These are phyloP conservation scores for Wickerhamiella lipophila DNA, from an alignment of 805 yeast species.

Conservation along the genomic window DNA sequence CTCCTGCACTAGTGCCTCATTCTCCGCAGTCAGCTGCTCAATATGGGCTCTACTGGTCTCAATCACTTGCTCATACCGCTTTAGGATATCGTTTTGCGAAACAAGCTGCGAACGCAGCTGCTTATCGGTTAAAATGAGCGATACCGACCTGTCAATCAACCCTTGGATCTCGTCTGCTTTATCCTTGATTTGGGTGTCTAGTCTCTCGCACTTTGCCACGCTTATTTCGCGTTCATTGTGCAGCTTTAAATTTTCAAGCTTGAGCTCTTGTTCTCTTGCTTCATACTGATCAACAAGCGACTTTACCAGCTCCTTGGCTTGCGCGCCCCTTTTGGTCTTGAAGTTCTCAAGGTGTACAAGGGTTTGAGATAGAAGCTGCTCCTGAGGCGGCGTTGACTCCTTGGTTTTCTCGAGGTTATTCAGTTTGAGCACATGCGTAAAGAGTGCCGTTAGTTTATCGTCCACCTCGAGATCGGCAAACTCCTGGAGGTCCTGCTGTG, in stretches of 20 bases:
- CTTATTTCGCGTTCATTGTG: conserved; percentile 1
- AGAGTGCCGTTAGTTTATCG: conserved; percentile 12
- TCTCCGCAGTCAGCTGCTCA: conserved; percentile 7
- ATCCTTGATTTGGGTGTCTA: background rate
- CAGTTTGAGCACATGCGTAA: conserved; percentile 11
- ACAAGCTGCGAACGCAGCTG: conserved; percentile 10
- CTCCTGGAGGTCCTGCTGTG: background rate
- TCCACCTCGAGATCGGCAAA: conserved; percentile 10
- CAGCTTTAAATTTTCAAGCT: conserved; percentile 1
- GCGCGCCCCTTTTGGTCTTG: conserved; percentile 10
- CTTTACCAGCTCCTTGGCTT: conserved; percentile 12
- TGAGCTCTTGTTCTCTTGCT: conserved; percentile 12
- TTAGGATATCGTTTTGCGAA: conserved; percentile 8
- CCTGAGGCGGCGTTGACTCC: conserved; percentile 11
- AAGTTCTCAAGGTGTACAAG: conserved; percentile 12
- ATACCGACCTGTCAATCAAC: conserved; percentile 10
- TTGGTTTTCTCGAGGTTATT: conserved; percentile 12
- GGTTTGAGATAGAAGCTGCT: conserved; percentile 10
- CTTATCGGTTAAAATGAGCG: conserved; percentile 10
- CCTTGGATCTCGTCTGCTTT: conserved; percentile 10
- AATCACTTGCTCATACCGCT: conserved; percentile 8
- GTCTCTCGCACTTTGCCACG: background rate
- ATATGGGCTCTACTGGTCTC: conserved; percentile 7
- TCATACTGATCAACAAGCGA: conserved; percentile 13
- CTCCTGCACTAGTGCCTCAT: conserved; percentile 1